A percentile compares a stretch with the other conserved stretches of the same genome.
Evolutionary conservation across 176 grass and related monocot species (phyloP).

Genomic region (Rhynchospora breviuscula): DNA sequence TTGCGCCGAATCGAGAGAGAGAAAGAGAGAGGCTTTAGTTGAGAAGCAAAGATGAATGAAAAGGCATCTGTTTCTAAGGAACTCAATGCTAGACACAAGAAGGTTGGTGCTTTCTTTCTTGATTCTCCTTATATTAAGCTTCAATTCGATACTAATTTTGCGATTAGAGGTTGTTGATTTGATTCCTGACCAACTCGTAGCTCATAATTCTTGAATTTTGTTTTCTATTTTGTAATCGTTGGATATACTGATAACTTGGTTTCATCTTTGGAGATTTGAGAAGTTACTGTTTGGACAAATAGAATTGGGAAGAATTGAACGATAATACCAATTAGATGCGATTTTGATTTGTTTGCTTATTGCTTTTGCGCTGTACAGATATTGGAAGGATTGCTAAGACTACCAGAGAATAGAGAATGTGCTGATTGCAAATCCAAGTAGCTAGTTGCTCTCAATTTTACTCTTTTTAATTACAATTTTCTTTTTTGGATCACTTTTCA

Average conservation of each 20-base stretch:
- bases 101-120: conserved; percentile 32
- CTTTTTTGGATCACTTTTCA: not conserved
- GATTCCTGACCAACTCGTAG: not conserved
- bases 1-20: not conserved
- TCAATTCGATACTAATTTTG: conserved; percentile 29
- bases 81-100: conserved; percentile 95
- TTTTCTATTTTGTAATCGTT: not conserved
- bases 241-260: not conserved
- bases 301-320: not conserved
- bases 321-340: not conserved
- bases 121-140: not conserved
- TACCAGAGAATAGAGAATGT: conserved; percentile 88
- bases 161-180: not conserved
- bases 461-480: not conserved
- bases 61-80: conserved; percentile 93
- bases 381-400: conserved; percentile 66
- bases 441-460: conserved; percentile 24
- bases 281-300: not conserved
- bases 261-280: not conserved
- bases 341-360: not conserved
- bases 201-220: not conserved
- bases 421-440: conserved; percentile 98
- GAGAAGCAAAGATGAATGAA: conserved; percentile 68
- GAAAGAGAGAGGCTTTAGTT: no score
- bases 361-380: conserved; percentile 41